phyloP scores from a whole-genome alignment of 2,329 filamentous ascomycete species.

The Diaporthe velutina region DNA sequence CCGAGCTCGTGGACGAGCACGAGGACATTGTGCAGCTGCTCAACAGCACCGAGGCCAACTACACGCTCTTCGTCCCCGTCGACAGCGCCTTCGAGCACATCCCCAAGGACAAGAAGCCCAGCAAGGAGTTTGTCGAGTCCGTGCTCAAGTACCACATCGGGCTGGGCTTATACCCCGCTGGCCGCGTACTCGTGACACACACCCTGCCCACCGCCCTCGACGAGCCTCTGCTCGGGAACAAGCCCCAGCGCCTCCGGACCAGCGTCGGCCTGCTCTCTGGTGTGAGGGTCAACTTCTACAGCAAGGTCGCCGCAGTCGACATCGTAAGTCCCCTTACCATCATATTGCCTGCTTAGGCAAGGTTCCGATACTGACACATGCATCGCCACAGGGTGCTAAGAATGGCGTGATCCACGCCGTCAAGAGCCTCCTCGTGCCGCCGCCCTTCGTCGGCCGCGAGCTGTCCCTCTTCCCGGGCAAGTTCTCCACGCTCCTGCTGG shows the following conservation, averaged over 20 bases:
- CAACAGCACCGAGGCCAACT: constrained; percentile 80
- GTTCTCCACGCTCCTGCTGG: constrained; percentile 85
- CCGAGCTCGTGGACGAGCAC: constrained; percentile 80
- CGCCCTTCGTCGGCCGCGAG: constrained; percentile 68
- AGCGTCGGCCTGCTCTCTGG: constrained; percentile 72
- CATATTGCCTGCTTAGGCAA: rapidly evolving
- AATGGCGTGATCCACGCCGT: constrained; percentile 88
- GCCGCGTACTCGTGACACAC: constrained; percentile 75
- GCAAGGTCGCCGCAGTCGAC: constrained; percentile 76
- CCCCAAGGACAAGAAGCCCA: constrained; percentile 69
- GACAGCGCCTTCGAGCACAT: constrained; percentile 80
- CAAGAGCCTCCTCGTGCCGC: constrained; percentile 81
- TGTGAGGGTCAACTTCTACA: constrained; percentile 82
- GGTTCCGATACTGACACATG: not conserved
- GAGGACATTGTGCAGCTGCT: constrained; percentile 78
- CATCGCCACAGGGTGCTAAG: constrained; percentile 67
- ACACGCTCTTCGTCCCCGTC: constrained; percentile 85
- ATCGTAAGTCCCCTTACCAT: constrained; percentile 64
- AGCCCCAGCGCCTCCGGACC: constrained; percentile 80
- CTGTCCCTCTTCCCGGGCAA: constrained; percentile 76
- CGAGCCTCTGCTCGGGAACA: constrained; percentile 69
- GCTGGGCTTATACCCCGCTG: constrained; percentile 74
- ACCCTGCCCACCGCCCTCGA: constrained; percentile 80
- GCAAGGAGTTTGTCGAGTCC: constrained; percentile 77
- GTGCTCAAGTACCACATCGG: constrained; percentile 83